Conservation (phyloP, 176 grass and related monocot species). For the Pontederia crassipes region DNA sequence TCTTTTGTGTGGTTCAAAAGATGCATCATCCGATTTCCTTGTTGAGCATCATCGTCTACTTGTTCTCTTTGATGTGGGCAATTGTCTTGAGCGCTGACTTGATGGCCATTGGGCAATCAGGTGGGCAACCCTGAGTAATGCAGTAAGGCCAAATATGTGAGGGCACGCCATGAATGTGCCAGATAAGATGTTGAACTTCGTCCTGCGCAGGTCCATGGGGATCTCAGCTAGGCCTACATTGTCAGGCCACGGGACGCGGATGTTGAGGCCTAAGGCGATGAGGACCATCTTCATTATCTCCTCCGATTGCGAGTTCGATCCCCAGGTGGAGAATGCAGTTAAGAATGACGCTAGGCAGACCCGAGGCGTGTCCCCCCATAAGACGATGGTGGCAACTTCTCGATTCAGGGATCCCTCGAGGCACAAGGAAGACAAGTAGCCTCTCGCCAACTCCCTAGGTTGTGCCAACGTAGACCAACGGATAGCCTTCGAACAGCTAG, state of each 20-base stretch:
- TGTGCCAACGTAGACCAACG: constrained; percentile 48
- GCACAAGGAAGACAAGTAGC: constrained; percentile 74
- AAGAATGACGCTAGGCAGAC: constrained; percentile 69
- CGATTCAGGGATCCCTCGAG: constrained; percentile 68
- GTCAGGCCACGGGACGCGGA: constrained; percentile 63
- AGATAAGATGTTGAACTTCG: constrained; percentile 81
- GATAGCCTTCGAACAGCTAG: constrained; percentile 52
- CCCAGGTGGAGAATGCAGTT: constrained; percentile 71
- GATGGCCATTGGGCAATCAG: constrained; percentile 60
- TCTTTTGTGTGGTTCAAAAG: too few species aligned
- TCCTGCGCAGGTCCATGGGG: constrained; percentile 39
- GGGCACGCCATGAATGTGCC: constrained; percentile 92
- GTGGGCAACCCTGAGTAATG: constrained; percentile 74
- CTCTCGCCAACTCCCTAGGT: constrained; percentile 24
- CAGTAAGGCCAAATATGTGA: constrained; percentile 68
- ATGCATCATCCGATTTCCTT: constrained; percentile 60
- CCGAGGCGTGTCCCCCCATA: constrained; percentile 61
- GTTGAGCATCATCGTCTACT: constrained; percentile 48
- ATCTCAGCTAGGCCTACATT: constrained; percentile 62
- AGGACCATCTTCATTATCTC: constrained; percentile 76
- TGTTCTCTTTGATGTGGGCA: constrained; percentile 54
- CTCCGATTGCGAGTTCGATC: constrained; percentile 61
- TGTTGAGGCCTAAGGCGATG: constrained; percentile 73
- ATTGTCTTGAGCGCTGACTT: constrained; percentile 89
- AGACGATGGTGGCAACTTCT: too few species aligned